These are phyloP conservation scores for Coemansia asiatica DNA, from an alignment of 192 early-diverging fungal species.

Conservation along the genomic window DNA sequence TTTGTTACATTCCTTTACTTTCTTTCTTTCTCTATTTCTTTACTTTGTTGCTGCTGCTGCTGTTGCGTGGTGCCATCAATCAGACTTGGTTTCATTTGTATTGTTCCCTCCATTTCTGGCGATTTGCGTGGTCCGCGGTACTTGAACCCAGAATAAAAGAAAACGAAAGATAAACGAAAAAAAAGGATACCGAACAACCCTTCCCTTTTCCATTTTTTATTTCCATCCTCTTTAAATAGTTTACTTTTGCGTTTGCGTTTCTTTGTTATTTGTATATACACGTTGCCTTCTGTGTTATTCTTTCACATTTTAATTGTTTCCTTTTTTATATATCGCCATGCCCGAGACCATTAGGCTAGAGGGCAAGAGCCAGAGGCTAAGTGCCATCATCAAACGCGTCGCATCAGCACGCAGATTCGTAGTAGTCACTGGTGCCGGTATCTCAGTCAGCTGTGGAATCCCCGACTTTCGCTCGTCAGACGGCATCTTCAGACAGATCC, in stretches of 20 bases:
- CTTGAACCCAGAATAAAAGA: neutral
- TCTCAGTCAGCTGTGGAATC: slow-evolving; percentile 92
- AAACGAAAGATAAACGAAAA: neutral
- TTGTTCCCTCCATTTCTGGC: slow-evolving; percentile 6
- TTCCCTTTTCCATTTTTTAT: neutral
- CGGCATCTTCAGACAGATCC: slow-evolving; percentile 83
- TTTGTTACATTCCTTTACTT: neutral
- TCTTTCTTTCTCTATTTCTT: too few relatives aligned
- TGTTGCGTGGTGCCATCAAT: neutral
- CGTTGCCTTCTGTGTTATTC: neutral
- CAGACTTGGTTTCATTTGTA: neutral
- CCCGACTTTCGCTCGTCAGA: slow-evolving; percentile 94
- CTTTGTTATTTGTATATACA: slow-evolving; percentile 2
- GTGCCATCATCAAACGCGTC: slow-evolving; percentile 33
- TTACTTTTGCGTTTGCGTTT: neutral
- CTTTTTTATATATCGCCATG: slow-evolving; percentile 12
- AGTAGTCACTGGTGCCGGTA: slow-evolving; percentile 81
- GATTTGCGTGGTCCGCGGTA: neutral
- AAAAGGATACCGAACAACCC: neutral
- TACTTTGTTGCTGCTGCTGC: too few relatives aligned
- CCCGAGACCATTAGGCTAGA: slow-evolving; percentile 34
- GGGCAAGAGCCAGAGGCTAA: slow-evolving; percentile 13
- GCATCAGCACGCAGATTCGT: slow-evolving; percentile 38
- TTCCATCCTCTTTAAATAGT: neutral
- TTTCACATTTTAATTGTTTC: neutral